Percentiles rank a stretch among this genome's conserved stretches.
Evolutionary conservation across 495 filamentous ascomycete species (phyloP).

Genomic region (Xylaria bambusicola): DNA sequence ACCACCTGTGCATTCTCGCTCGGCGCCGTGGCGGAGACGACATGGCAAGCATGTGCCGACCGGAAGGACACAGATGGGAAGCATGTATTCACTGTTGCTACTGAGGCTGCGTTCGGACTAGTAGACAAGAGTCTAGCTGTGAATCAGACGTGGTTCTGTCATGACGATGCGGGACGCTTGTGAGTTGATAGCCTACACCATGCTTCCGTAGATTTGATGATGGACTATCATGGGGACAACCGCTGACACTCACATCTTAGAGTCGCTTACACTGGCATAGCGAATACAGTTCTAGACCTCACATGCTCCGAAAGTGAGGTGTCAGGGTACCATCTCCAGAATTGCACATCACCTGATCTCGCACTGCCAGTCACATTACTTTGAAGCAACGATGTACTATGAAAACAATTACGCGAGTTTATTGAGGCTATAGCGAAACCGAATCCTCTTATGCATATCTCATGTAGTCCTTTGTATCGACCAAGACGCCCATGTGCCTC

Average conservation of each 20-base stretch:
- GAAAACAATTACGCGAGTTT: no score
- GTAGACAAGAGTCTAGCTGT: conserved; percentile 10
- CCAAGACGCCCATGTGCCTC: background rate
- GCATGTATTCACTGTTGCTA: conserved; percentile 26
- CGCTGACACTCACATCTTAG: conserved; percentile 2
- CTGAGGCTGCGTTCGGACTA: conserved; percentile 23
- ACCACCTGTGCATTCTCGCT: no score
- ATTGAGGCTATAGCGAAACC: background rate
- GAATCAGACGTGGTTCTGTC: conserved; percentile 32
- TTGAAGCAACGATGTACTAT: background rate
- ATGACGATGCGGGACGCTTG: conserved; percentile 22
- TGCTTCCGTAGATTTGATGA: no score
- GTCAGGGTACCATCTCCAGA: conserved; percentile 28
- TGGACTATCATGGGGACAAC: background rate
- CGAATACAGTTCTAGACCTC: conserved; percentile 20
- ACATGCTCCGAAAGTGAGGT: conserved; percentile 24
- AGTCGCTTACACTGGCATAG: conserved; percentile 29
- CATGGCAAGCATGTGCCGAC: conserved; percentile 31
- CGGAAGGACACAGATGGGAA: conserved; percentile 27
- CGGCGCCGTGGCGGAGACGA: no score
- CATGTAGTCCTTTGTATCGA: background rate
- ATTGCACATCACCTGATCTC: conserved; percentile 25
- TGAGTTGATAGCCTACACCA: conserved; percentile 15
- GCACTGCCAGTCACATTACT: conserved; percentile 21
- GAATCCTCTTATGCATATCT: background rate